Base-by-base conservation (phyloP, 2,329 filamentous ascomycete genomes). In the Lachnellula cervina region DNA sequence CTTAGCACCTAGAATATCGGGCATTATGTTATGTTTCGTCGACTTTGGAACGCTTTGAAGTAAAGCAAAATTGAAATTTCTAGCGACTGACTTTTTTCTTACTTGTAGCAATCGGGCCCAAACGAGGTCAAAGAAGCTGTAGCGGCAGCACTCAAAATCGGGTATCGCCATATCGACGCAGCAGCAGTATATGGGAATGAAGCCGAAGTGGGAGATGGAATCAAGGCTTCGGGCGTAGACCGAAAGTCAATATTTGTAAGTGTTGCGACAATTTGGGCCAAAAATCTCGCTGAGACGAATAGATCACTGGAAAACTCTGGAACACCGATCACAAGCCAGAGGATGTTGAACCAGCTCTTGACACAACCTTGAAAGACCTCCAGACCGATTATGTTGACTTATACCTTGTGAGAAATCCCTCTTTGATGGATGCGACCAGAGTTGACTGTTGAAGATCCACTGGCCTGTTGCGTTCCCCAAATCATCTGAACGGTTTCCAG, bases 301-400 rank as follows among this genome's bases (percentile, higher is more conserved):
- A 55, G 74, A 71, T 80, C 52, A 83, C 81, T 13, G 76, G 75
- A 59, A 85, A 84, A 71, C 71, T 84, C 11, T 84, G 80, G 81
- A 82, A 82, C 70, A 80, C 54, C n/a, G 59, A 66, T 21, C 68
- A 72, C 54, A 63, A 66, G 25, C 64, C 66, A 4, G 65, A 68
- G 43, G 66, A 71, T 60, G 66, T 82, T 37, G 76, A 77, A 62
- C 69, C 71, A 51, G 77, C 73, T 2, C 67, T 81, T 17, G 70
- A 80, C 59, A 71, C 73, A 62, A 77, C 77, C 0, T 69, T 81
- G 40, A 68, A 72, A 55, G 77, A 80, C 54, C 71, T 82, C 11
- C 72, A 76, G 40, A 76, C 75, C 0, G 76, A 79, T 57, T 82
- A 81, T 59, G 66, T 81, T 42, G 80, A 81, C 56, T 68, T 81